phyloP scores from a whole-genome alignment of 192 early-diverging fungal genomes.

The Chytriomyces sp. region DNA sequence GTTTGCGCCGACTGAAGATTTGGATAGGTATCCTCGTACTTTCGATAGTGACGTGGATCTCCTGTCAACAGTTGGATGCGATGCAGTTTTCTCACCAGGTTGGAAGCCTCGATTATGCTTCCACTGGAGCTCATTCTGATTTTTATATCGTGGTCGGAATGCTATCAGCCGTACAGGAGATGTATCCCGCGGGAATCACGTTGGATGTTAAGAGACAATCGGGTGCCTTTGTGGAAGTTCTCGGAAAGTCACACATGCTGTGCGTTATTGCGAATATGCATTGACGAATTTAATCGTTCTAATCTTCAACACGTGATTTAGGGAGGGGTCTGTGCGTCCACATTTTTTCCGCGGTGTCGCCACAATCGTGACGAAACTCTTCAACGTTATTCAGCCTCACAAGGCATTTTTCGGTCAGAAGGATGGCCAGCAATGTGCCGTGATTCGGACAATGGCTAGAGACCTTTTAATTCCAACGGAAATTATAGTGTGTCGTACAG shows the following conservation, averaged over 20 bases:
- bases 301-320: not conserved
- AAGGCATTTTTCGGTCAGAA: slow-evolving; percentile 94
- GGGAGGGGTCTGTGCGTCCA: slow-evolving; percentile 87
- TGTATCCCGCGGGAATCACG: slow-evolving; percentile 92
- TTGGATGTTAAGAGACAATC: slow-evolving; percentile 76
- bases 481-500: slow-evolving; percentile 73
- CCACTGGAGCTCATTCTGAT: slow-evolving; percentile 24
- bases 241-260: slow-evolving; percentile 87
- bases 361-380: slow-evolving; percentile 91
- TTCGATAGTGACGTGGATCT: slow-evolving; percentile 73
- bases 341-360: slow-evolving; percentile 97
- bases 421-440: slow-evolving; percentile 82
- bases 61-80: slow-evolving; percentile 49
- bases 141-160: slow-evolving; percentile 62
- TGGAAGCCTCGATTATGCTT: not conserved
- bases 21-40: slow-evolving; percentile 87
- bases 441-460: slow-evolving; percentile 70
- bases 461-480: slow-evolving; percentile 82
- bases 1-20: slow-evolving; percentile 94
- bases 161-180: slow-evolving; percentile 65
- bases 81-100: slow-evolving; percentile 46
- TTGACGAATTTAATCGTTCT: not conserved
- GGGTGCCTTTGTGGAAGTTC: slow-evolving; percentile 91
- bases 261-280: not conserved
- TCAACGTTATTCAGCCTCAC: slow-evolving; percentile 86